These are phyloP conservation scores for Aspergillus cristatus DNA, from an alignment of 495 filamentous ascomycete species.

Conservation along the genomic window DNA sequence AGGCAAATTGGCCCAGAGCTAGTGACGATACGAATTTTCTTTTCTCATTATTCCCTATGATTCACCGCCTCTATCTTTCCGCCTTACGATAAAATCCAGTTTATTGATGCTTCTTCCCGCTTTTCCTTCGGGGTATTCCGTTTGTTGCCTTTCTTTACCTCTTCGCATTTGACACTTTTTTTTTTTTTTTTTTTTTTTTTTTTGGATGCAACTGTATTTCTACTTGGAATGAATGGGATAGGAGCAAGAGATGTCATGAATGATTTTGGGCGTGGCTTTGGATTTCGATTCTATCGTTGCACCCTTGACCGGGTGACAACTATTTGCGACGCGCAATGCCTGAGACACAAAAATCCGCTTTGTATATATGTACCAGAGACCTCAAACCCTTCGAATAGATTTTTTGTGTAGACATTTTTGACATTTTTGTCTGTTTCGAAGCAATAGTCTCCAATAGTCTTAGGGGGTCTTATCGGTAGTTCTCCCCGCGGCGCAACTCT, in stretches of 20 bases:
- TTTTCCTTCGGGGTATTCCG: slow-evolving; percentile 10
- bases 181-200: slow-evolving; percentile 2
- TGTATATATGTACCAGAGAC: slow-evolving; percentile 18
- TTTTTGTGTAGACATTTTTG: not conserved
- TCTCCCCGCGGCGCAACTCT: too few relatives aligned
- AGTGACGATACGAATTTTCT: slow-evolving; percentile 13
- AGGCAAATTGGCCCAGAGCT: slow-evolving; percentile 25
- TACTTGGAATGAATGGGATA: not conserved
- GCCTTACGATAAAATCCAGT: slow-evolving; percentile 17
- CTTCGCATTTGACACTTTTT: slow-evolving; percentile 6
- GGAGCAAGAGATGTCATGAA: slow-evolving; percentile 2
- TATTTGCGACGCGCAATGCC: slow-evolving; percentile 8
- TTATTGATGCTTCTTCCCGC: slow-evolving; percentile 8
- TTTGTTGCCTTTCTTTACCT: slow-evolving; percentile 8
- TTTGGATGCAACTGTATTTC: slow-evolving; percentile 4
- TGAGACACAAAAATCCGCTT: slow-evolving; percentile 11
- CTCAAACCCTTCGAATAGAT: slow-evolving; percentile 13
- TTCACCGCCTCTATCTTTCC: not conserved
- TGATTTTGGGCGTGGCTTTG: not conserved
- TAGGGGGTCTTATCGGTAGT: too few relatives aligned
- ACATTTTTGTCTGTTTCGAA: too few relatives aligned
- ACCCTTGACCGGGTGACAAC: slow-evolving; percentile 1
- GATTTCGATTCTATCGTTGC: slow-evolving; percentile 6
- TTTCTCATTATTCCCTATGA: too few relatives aligned
- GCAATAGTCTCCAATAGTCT: too few relatives aligned